Evolutionary conservation across 805 yeast genomes (phyloP).

Genomic region (Tanozyma kutaoensis): DNA sequence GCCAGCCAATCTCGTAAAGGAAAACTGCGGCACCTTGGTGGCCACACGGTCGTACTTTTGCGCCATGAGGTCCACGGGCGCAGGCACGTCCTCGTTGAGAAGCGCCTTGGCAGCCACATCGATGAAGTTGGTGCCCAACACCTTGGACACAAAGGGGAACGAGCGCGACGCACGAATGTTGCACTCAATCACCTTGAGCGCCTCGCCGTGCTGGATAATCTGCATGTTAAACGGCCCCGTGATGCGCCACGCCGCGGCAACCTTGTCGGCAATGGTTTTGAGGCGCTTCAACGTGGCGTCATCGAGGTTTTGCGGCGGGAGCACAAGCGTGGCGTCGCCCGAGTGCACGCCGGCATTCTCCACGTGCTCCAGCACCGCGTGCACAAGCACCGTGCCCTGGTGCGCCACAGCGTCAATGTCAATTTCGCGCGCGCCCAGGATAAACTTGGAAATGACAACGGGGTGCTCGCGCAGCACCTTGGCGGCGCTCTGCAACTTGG

Average conservation of each 20-base stretch:
- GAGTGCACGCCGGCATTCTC: conserved; percentile 99
- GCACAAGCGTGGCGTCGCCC: conserved; percentile 92
- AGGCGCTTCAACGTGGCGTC: conserved; percentile 56
- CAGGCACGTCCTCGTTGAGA: conserved; percentile 59
- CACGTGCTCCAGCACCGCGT: conserved; percentile 94
- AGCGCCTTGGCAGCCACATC: conserved; percentile 89
- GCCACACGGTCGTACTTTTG: conserved; percentile 74
- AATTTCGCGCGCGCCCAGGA: conserved; percentile 91
- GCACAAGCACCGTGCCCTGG: conserved; percentile 79
- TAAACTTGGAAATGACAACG: conserved; percentile 92
- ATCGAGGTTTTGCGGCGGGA: conserved; percentile 80
- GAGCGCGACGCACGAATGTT: conserved; percentile 97
- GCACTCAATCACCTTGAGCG: conserved; percentile 93
- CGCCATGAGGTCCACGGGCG: conserved; percentile 75
- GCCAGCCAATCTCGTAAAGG: conserved; percentile 96
- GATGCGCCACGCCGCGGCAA: conserved; percentile 87
- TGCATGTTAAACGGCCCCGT: conserved; percentile 99
- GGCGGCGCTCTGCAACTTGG: conserved; percentile 77
- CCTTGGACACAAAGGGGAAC: conserved; percentile 98
- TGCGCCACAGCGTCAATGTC: conserved; percentile 95
- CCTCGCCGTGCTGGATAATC: conserved; percentile 49
- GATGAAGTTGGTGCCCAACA: conserved; percentile 86
- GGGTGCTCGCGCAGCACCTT: conserved; percentile 94
- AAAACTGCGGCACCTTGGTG: conserved; percentile 95
- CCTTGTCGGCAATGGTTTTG: conserved; percentile 83